Percentiles rank a stretch among this genome's conserved stretches.
Conservation (phyloP, 139 green algal species). For the Chlamydomonas sphaeroides region DNA sequence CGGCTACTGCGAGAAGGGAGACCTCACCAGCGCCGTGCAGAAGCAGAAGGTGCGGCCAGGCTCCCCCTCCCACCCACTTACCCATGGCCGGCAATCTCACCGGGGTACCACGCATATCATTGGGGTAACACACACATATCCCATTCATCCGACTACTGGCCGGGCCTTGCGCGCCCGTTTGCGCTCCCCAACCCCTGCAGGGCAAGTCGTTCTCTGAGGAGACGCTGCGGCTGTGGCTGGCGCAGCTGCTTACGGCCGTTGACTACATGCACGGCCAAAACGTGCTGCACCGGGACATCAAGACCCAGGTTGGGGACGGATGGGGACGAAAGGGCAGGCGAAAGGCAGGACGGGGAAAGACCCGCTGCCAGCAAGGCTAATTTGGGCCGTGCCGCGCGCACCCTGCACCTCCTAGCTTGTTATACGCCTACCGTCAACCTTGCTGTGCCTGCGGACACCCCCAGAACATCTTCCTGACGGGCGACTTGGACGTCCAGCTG, state of each 20-base stretch:
- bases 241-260: conserved; percentile 68
- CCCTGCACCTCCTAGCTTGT: background rate
- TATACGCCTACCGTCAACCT: no score
- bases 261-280: conserved; percentile 65
- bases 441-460: no score
- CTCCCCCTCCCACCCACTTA: no score
- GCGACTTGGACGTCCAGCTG: conserved; percentile 57
- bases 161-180: background rate
- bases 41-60: conserved; percentile 50
- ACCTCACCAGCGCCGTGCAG: conserved; percentile 52
- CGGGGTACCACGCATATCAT: no score
- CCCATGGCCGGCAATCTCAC: no score
- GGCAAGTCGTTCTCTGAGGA: conserved; percentile 60
- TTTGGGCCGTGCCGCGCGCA: background rate
- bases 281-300: conserved; percentile 57
- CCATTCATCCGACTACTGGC: no score
- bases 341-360: no score
- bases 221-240: conserved; percentile 65
- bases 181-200: conserved; percentile 17
- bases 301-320: background rate
- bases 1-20: conserved; percentile 71
- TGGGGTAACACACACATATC: no score
- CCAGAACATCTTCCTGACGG: conserved; percentile 67
- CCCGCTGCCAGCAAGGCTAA: background rate
- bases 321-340: no score